phyloP scores from a whole-genome alignment of 1,284 basidiomycete genomes.

The Cryptococcus amylolentus region DNA sequence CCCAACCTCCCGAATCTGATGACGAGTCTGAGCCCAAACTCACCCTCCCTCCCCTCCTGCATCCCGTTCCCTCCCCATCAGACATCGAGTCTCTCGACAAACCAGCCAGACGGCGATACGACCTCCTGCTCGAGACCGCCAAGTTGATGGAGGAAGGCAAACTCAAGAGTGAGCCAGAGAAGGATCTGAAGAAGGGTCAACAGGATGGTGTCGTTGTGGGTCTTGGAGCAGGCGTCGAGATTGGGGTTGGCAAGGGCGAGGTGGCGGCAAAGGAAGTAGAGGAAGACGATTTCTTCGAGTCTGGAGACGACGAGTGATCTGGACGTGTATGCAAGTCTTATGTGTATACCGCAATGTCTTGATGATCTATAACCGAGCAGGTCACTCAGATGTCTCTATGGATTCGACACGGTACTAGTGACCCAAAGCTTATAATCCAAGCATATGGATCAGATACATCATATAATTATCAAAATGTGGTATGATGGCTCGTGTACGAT shows the following conservation, averaged over 20 bases:
- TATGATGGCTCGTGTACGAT: no score
- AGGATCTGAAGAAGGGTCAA: conserved; percentile 9
- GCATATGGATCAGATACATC: neutral
- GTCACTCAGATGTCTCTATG: no score
- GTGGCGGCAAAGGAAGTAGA: conserved; percentile 20
- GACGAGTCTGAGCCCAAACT: conserved; percentile 23
- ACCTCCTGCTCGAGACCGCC: conserved; percentile 61
- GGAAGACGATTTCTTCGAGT: conserved; percentile 56
- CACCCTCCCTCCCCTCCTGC: conserved; percentile 52
- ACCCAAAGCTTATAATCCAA: neutral
- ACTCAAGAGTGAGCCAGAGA: conserved; percentile 62
- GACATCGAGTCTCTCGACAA: conserved; percentile 30
- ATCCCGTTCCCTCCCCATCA: conserved; percentile 33
- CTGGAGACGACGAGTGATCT: neutral
- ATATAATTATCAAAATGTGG: neutral
- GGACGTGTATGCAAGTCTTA: neutral
- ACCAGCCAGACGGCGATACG: conserved; percentile 58
- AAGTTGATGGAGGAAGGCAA: conserved; percentile 63
- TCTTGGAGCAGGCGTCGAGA: neutral
- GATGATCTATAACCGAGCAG: neutral
- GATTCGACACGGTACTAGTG: no score
- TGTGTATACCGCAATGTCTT: neutral
- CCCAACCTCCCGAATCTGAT: conserved; percentile 9
- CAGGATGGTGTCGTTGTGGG: conserved; percentile 3
- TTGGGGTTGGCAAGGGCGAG: conserved; percentile 24